phyloP scores from a whole-genome alignment of 495 filamentous ascomycete genomes.

The Xylaria intraflava region DNA sequence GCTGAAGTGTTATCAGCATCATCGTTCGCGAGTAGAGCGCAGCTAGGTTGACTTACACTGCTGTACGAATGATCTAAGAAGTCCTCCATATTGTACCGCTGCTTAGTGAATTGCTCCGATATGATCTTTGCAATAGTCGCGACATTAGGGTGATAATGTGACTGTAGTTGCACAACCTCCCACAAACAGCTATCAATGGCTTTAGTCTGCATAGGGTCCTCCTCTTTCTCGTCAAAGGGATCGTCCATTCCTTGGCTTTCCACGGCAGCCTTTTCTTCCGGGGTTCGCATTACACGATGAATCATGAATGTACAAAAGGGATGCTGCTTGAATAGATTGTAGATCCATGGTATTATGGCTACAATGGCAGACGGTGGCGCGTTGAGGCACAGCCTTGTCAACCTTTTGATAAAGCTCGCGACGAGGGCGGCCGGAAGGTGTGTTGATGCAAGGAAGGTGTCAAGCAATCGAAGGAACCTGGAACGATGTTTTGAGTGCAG shows the following conservation, averaged over 20 bases:
- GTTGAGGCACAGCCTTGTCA: constrained; percentile 72
- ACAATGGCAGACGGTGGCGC: constrained; percentile 87
- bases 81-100: constrained; percentile 85
- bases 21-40: background rate
- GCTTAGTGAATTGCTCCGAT: constrained; percentile 95
- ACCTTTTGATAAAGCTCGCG: constrained; percentile 90
- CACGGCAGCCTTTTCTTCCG: constrained; percentile 48
- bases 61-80: constrained; percentile 93
- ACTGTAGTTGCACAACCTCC: constrained; percentile 85
- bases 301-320: constrained; percentile 92
- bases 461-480: constrained; percentile 84
- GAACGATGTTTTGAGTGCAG: constrained; percentile 92
- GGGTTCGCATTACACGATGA: constrained; percentile 62
- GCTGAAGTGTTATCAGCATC: constrained; percentile 38
- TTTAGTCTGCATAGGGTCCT: constrained; percentile 74
- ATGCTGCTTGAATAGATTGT: constrained; percentile 89
- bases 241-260: constrained; percentile 68
- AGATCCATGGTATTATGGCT: constrained; percentile 81
- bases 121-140: constrained; percentile 90
- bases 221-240: constrained; percentile 66
- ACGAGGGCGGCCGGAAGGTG: constrained; percentile 88
- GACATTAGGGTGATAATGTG: constrained; percentile 96
- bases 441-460: constrained; percentile 85
- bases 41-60: constrained; percentile 52
- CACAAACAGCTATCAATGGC: constrained; percentile 92